Evolutionary conservation across 1,284 basidiomycete species (phyloP), one percentile per base, ranked within the genome.

Genomic region (Melampsora abietis-canadensis): DNA sequence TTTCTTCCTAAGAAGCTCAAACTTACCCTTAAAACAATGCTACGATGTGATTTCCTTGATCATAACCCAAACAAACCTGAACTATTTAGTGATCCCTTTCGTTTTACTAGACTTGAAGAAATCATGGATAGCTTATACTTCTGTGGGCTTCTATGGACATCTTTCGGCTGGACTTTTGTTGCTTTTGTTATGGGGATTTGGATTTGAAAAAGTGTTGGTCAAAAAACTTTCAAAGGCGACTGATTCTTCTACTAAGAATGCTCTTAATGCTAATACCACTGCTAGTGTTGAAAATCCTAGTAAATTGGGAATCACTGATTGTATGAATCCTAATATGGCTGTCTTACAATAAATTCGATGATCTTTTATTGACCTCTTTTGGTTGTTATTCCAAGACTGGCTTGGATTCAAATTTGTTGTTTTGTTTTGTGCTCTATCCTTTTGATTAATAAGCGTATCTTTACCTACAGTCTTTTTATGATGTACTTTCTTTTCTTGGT

Each of bases 41-140:
- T 72, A 72, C 17, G 69, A 72, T 51, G 24, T 31, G 7, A 37
- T 65, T 8, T 48, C 61, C 21, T 64, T 31, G 21, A 19, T 72
- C 30, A 27, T 31, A 14, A 59, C 51, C 2, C 69, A 72, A 48
- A 72, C 69, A 7, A 72, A 31, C 14, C 44, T 72, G 17, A 72
- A 72, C 27, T 72, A 72, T 51, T 31, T 65, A 14, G 69, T 72
- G 30, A 61, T 72, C 6, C 69, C 69, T 0, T 72, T 72, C 17
- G 31, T 72, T 17, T 65, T 72, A 51, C 37, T 72, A 40, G 62
- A 72, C 40, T 47, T 72, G 37, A 51, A 51, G 10, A 54, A 62
- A 17, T 63, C 61, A 2, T 21, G n/a, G 24, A 21, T 44, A 2
- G 62, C 61, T 30, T 72, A 57, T 31, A n/a, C 44, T 24, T 48